Base-by-base conservation (phyloP, 805 yeast genomes). In the Cyberlindnera veronae region DNA sequence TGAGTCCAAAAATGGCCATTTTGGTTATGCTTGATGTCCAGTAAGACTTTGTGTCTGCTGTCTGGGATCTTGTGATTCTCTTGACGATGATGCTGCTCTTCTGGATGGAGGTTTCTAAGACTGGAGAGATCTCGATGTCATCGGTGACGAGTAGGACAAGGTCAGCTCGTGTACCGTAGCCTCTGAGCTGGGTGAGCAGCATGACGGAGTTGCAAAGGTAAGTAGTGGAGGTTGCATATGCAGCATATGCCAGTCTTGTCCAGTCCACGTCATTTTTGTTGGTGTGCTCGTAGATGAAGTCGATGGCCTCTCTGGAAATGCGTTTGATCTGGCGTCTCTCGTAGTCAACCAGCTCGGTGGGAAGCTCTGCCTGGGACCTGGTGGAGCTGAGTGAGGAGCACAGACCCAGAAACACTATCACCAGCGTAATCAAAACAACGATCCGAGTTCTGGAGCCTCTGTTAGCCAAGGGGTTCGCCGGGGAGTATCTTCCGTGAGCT, bases 11-110 rank as follows among this genome's bases (percentile, higher is more conserved):
- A 1, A 76, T 68, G 41, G 67, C 63, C 30, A 80, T 59, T 51
- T 80, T 80, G 1, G 82, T 77, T 45, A 77, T 71, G 37, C 81
- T 71, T 4, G 66, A 61, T 5, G 62, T 47, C 83, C 84, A 79
- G 17, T 39, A 30, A 4, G 34, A 37, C n/a, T 31, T 22, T 12
- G 3, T 23, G 19, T 19, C 17, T 6, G 14, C n/a, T 6, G 35
- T 9, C 17, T 11, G 6, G n/a, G 7, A 13, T 15, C 18, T 36
- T 26, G 22, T 35, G 13, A 21, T 44, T 46, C 17, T 43, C 21
- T 15, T 38, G 27, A 39, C 21, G n/a, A 2, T 33, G 13, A 15
- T 37, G 36, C 6, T 45, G 49, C 7, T 58, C 44, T 7, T 49
- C 47, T 8, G 54, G 4, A 18, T 63, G 39, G 15, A 55, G 59